Conservation (phyloP, 1,284 basidiomycete genomes). For the Ustilago sp. region DNA sequence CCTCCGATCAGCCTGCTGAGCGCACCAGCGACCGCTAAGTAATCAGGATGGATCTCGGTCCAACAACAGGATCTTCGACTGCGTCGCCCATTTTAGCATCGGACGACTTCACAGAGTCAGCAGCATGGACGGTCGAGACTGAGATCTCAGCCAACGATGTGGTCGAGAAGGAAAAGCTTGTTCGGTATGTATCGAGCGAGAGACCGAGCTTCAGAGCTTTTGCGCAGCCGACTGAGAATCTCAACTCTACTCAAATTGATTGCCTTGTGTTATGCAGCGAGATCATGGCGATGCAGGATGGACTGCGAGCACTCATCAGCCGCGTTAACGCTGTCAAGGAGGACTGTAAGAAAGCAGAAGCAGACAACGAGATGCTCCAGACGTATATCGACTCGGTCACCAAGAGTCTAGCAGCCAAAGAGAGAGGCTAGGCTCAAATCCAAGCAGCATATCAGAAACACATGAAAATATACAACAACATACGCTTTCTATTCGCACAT, state of each 20-base stretch:
- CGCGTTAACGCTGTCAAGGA: conserved; percentile 60
- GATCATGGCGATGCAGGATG: conserved; percentile 62
- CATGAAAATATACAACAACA: not conserved
- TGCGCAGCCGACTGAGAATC: not conserved
- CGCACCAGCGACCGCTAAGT: not conserved
- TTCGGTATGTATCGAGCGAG: conserved; percentile 50
- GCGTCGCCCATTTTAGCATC: conserved; percentile 39
- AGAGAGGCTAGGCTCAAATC: conserved; percentile 27
- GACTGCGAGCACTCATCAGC: conserved; percentile 59
- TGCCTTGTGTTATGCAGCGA: conserved; percentile 32
- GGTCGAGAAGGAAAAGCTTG: conserved; percentile 66
- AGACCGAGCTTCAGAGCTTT: not conserved
- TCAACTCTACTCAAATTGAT: not conserved
- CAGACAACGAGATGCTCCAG: conserved; percentile 68
- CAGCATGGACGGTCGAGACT: conserved; percentile 59
- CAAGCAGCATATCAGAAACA: not conserved
- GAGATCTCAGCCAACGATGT: conserved; percentile 67
- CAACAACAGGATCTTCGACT: conserved; percentile 18
- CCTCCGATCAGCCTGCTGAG: not conserved
- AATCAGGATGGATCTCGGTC: conserved; percentile 19
- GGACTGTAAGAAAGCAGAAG: conserved; percentile 66
- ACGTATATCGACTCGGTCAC: conserved; percentile 68
- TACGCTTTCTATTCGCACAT: not conserved
- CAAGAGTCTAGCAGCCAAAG: conserved; percentile 67
- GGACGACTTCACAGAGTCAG: conserved; percentile 51